A percentile compares a stretch with the other conserved stretches of the same genome.
These are phyloP conservation scores for Neurospora tetrasperma DNA, from an alignment of 495 filamentous ascomycete species.

Conservation along the genomic window DNA sequence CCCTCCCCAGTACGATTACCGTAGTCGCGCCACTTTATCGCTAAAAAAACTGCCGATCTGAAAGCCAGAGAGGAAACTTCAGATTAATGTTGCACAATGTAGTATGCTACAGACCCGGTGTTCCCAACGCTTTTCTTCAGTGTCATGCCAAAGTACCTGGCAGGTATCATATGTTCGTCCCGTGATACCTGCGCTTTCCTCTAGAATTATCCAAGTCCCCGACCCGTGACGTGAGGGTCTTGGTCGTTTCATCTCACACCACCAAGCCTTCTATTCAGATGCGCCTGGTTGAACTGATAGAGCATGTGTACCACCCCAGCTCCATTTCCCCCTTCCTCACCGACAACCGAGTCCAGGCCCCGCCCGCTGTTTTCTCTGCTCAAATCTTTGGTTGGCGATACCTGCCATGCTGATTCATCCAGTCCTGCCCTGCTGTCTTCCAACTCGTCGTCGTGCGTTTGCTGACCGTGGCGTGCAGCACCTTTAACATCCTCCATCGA, in stretches of 20 bases:
- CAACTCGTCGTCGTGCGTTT: conserved; percentile 55
- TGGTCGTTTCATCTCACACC: conserved; percentile 25
- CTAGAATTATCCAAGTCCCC: neutral
- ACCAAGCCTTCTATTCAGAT: conserved; percentile 45
- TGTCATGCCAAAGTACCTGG: neutral
- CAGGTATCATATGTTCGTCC: neutral
- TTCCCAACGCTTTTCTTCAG: neutral
- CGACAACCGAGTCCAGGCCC: conserved; percentile 11
- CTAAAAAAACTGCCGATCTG: neutral
- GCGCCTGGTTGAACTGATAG: conserved; percentile 82
- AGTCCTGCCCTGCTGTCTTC: conserved; percentile 40
- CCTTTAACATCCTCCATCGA: conserved; percentile 44
- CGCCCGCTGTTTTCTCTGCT: conserved; percentile 32
- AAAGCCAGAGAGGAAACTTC: neutral
- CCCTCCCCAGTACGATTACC: neutral
- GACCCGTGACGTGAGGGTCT: neutral
- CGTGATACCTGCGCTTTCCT: neutral
- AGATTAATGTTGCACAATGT: neutral
- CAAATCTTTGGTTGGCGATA: conserved; percentile 29
- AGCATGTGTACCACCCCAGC: conserved; percentile 75
- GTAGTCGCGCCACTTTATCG: neutral
- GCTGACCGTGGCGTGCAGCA: conserved; percentile 57
- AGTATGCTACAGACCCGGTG: neutral
- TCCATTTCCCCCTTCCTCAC: conserved; percentile 3
- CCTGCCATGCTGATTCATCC: conserved; percentile 46